phyloP scores from a whole-genome alignment of 306 rosid species.

The Cucurbita argyrosperma region DNA sequence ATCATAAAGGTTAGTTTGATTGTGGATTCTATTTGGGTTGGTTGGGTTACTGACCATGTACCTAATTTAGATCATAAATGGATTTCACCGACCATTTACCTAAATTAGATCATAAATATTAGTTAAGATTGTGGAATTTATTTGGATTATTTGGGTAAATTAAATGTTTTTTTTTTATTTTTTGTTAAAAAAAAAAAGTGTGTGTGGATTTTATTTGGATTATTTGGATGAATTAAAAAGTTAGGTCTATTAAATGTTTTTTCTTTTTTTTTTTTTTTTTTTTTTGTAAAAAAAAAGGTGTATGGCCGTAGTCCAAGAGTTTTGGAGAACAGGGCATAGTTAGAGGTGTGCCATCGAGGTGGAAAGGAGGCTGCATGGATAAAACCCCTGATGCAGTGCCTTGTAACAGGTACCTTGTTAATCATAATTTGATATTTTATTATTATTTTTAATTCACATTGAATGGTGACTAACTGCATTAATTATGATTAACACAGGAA shows the following conservation, averaged over 20 bases:
- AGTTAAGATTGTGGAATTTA: too few relatives aligned
- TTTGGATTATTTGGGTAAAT: too few relatives aligned
- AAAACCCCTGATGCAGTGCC: conserved; percentile 10
- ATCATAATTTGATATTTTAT: too few relatives aligned
- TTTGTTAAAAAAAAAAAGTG: background rate
- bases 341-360: conserved; percentile 47
- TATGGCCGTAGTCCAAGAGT: conserved; percentile 54
- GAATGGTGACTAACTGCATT: background rate
- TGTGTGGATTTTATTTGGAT: background rate
- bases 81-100: too few relatives aligned
- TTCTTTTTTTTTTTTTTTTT: background rate
- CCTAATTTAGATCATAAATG: too few relatives aligned
- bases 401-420: conserved; percentile 25
- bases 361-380: conserved; percentile 59
- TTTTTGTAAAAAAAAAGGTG: background rate
- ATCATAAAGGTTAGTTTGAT: too few relatives aligned
- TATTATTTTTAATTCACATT: too few relatives aligned
- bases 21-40: too few relatives aligned
- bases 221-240: too few relatives aligned
- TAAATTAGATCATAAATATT: too few relatives aligned
- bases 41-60: too few relatives aligned
- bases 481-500: conserved; percentile 22
- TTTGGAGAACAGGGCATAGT: conserved; percentile 36
- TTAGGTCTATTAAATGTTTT: too few relatives aligned
- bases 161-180: background rate